phyloP scores from a whole-genome alignment of 202 grass and related monocot species.

The Carex sylvatica region DNA sequence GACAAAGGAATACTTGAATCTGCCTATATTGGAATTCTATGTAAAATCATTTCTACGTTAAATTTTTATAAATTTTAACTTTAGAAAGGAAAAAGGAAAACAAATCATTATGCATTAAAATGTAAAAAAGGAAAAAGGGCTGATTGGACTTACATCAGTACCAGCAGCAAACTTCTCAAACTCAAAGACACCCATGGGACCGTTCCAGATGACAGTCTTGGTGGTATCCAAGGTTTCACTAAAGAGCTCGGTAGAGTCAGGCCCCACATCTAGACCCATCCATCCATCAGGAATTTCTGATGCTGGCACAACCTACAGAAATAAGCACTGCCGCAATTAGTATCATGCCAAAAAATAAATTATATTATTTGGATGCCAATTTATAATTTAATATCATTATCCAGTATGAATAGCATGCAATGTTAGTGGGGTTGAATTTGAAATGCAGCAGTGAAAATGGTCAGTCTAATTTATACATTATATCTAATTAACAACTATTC shows the following conservation, averaged over 20 bases:
- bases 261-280: slow-evolving; percentile 93
- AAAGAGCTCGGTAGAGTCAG: slow-evolving; percentile 76
- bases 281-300: slow-evolving; percentile 71
- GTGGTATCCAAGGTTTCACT: slow-evolving; percentile 48
- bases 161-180: slow-evolving; percentile 82
- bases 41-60: background rate
- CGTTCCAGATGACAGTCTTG: slow-evolving; percentile 87
- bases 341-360: background rate
- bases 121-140: background rate
- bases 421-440: background rate
- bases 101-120: background rate
- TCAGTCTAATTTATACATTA: background rate
- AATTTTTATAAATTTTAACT: background rate
- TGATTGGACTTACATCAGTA: slow-evolving; percentile 53
- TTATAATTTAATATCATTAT: background rate
- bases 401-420: background rate
- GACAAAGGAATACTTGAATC: background rate
- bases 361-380: background rate
- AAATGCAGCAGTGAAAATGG: background rate
- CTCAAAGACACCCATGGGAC: slow-evolving; percentile 90
- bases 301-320: slow-evolving; percentile 65
- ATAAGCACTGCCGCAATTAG: background rate
- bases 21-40: background rate
- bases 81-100: background rate
- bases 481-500: too few relatives aligned